These are phyloP conservation scores for Aspergillus pseudoterreus DNA, from an alignment of 2,329 filamentous ascomycete genomes.

Conservation along the genomic window DNA sequence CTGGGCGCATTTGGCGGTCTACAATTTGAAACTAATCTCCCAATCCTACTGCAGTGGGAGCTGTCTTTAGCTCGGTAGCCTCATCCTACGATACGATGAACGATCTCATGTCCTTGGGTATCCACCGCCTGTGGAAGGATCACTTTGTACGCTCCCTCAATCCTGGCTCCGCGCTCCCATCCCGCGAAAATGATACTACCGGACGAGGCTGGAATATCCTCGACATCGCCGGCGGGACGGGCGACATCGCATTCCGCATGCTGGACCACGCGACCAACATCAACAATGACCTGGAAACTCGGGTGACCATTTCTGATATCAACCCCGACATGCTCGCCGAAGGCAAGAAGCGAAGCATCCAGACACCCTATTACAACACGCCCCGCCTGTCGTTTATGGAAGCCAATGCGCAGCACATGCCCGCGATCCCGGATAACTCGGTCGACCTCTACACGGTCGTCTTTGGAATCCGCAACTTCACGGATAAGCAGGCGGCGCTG, in stretches of 20 bases:
- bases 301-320: slow-evolving; percentile 91
- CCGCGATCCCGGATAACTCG: slow-evolving; percentile 61
- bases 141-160: slow-evolving; percentile 91
- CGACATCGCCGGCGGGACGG: slow-evolving; percentile 94
- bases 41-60: slow-evolving; percentile 57
- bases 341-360: slow-evolving; percentile 71
- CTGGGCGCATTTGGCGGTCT: no score
- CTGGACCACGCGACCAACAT: slow-evolving; percentile 80
- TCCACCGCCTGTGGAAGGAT: slow-evolving; percentile 96
- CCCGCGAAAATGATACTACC: slow-evolving; percentile 24
- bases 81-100: slow-evolving; percentile 98
- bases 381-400: slow-evolving; percentile 69
- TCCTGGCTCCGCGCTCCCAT: slow-evolving; percentile 60
- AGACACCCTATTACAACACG: slow-evolving; percentile 56
- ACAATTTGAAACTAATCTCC: no score
- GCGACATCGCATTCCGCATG: slow-evolving; percentile 96
- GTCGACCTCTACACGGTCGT: slow-evolving; percentile 96
- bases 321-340: slow-evolving; percentile 93
- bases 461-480: slow-evolving; percentile 97
- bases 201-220: slow-evolving; percentile 68
- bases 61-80: slow-evolving; percentile 92
- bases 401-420: slow-evolving; percentile 80
- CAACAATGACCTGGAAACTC: slow-evolving; percentile 74
- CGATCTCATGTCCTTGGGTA: slow-evolving; percentile 96
- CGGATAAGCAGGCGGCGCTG: slow-evolving; percentile 79